Conservation (phyloP, 225 moss, liverwort and hornwort species). For the Antitrichia curtipendula region DNA sequence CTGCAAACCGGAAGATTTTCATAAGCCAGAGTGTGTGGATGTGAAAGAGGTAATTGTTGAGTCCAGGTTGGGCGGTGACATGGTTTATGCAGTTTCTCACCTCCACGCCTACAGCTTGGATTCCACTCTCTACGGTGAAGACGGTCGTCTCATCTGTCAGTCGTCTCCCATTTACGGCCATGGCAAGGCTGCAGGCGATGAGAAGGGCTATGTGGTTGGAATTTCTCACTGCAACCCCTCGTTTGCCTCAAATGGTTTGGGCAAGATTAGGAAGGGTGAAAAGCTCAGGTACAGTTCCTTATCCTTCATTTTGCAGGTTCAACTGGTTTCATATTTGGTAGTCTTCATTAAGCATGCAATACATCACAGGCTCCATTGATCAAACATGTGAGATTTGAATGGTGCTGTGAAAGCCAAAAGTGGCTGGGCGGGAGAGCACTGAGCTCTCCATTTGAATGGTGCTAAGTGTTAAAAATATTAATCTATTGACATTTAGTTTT, state of each 20-base stretch:
- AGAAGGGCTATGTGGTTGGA: constrained; percentile 30
- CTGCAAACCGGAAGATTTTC: constrained; percentile 2
- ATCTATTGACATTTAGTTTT: too few relatives aligned
- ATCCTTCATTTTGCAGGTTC: not conserved
- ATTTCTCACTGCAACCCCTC: constrained; percentile 22
- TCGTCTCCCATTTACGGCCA: constrained; percentile 36
- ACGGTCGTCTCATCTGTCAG: constrained; percentile 27
- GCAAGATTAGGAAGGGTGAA: not conserved
- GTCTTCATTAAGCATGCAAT: not conserved
- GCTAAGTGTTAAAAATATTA: not conserved
- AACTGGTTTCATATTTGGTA: not conserved
- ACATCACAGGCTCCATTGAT: not conserved
- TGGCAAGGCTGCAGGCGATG: constrained; percentile 25
- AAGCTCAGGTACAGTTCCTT: not conserved
- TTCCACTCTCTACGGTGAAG: constrained; percentile 24
- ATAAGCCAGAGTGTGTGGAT: constrained; percentile 28
- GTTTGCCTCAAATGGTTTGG: not conserved
- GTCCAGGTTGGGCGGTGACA: not conserved
- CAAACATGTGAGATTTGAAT: not conserved
- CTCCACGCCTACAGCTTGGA: constrained; percentile 29
- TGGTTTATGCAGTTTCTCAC: constrained; percentile 22
- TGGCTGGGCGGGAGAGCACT: too few relatives aligned
- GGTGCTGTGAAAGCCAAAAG: too few relatives aligned
- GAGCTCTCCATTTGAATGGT: too few relatives aligned
- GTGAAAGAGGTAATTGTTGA: not conserved